Percentiles rank a stretch among this genome's conserved stretches.
Evolutionary conservation across 2,329 filamentous ascomycete species (phyloP).

Genomic region (Verticillium alfalfae): DNA sequence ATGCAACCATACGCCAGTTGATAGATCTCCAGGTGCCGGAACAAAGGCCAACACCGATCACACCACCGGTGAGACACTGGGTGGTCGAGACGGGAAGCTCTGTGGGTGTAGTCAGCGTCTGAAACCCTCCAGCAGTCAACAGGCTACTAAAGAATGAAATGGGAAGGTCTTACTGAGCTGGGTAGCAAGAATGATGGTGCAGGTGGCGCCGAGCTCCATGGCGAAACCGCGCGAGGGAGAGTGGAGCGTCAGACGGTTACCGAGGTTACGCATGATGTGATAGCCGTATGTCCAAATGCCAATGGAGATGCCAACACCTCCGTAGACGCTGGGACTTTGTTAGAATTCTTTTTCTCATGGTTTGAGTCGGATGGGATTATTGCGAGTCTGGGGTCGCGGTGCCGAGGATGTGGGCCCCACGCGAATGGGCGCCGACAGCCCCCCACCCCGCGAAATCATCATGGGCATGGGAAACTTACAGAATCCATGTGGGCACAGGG

Average conservation of each 20-base stretch:
- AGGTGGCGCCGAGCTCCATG: slow-evolving; percentile 43
- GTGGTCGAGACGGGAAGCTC: slow-evolving; percentile 52
- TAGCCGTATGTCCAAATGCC: slow-evolving; percentile 48
- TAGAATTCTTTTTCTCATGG: not conserved
- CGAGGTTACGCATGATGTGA: slow-evolving; percentile 54
- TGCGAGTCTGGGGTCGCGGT: not conserved
- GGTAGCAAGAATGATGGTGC: slow-evolving; percentile 60
- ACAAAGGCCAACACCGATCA: slow-evolving; percentile 51
- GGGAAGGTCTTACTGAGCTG: slow-evolving; percentile 34
- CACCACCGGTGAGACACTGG: slow-evolving; percentile 52
- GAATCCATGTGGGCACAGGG: slow-evolving; percentile 54
- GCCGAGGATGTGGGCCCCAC: not conserved
- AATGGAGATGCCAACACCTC: slow-evolving; percentile 27
- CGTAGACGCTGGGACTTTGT: slow-evolving; percentile 14
- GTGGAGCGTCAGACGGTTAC: slow-evolving; percentile 52
- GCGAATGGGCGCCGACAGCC: not conserved
- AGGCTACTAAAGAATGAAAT: not conserved
- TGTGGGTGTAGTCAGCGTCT: not conserved
- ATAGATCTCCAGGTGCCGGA: slow-evolving; percentile 47
- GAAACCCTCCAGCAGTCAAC: not conserved
- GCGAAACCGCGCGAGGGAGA: slow-evolving; percentile 49
- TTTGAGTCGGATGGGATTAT: not conserved
- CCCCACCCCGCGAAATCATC: not conserved
- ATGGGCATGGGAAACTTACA: slow-evolving; percentile 16
- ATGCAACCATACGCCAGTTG: slow-evolving; percentile 50